Conservation (phyloP, 768 basidiomycete genomes). For the Tulasnella sp. region DNA sequence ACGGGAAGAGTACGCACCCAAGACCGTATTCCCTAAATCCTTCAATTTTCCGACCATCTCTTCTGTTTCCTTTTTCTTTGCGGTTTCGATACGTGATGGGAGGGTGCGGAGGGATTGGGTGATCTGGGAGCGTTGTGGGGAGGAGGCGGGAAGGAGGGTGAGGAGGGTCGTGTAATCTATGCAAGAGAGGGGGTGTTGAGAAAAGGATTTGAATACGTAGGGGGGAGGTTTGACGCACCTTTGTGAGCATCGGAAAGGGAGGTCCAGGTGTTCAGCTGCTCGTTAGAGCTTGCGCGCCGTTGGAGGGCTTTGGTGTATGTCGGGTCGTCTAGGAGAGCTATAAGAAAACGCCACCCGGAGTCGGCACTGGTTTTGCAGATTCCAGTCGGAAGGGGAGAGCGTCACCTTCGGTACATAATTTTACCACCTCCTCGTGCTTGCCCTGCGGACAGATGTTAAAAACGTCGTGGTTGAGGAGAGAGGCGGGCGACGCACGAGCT, state of each 20-base stretch:
- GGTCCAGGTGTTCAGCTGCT: conserved; percentile 68
- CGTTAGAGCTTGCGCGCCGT: conserved; percentile 78
- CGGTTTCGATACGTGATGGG: conserved; percentile 55
- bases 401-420: conserved; percentile 74
- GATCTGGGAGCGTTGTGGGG: conserved; percentile 38
- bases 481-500: conserved; percentile 42
- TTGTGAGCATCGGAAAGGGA: conserved; percentile 71
- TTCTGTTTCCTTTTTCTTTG: conserved; percentile 73
- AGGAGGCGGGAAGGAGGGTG: conserved; percentile 44
- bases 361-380: conserved; percentile 19
- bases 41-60: conserved; percentile 94
- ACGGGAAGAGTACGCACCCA: conserved; percentile 43
- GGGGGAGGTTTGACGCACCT: conserved; percentile 36
- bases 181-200: background rate
- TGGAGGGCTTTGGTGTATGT: conserved; percentile 77
- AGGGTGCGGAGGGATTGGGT: conserved; percentile 40
- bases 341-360: background rate
- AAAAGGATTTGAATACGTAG: background rate
- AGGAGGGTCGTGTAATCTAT: conserved; percentile 72
- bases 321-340: conserved; percentile 80
- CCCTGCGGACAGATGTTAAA: conserved; percentile 33
- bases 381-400: background rate
- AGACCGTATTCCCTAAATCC: conserved; percentile 75
- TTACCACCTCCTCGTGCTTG: conserved; percentile 66
- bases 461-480: background rate